phyloP scores from a whole-genome alignment of 2,329 filamentous ascomycete species.

The Paraconiothyrium sp. region DNA sequence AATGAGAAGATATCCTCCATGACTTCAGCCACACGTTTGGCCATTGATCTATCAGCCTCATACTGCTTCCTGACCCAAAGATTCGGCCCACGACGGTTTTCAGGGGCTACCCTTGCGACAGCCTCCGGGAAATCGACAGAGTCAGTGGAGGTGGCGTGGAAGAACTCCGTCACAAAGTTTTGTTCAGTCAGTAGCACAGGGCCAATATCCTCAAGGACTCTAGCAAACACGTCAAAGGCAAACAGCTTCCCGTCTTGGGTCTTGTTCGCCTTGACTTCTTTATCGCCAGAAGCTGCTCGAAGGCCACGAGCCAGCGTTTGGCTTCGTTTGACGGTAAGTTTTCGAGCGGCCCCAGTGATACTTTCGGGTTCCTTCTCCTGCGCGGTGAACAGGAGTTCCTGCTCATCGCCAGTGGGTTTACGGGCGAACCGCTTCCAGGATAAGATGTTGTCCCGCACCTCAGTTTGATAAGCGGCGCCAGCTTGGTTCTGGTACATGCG shows the following conservation, averaged over 20 bases:
- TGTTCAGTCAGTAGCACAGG: conserved; percentile 91
- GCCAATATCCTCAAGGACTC: conserved; percentile 81
- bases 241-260: conserved; percentile 71
- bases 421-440: conserved; percentile 83
- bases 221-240: conserved; percentile 82
- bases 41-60: conserved; percentile 87
- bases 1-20: conserved; percentile 92
- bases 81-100: conserved; percentile 75
- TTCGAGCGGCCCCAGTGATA: conserved; percentile 73
- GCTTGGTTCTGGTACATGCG: conserved; percentile 82
- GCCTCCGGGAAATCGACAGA: conserved; percentile 84
- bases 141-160: conserved; percentile 89
- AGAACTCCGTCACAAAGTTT: conserved; percentile 96
- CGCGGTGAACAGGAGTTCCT: conserved; percentile 86
- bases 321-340: conserved; percentile 92
- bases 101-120: conserved; percentile 72
- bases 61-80: conserved; percentile 78
- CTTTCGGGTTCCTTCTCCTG: conserved; percentile 89
- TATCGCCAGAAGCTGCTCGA: conserved; percentile 73
- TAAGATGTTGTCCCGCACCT: conserved; percentile 80
- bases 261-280: conserved; percentile 65
- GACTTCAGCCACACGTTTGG: conserved; percentile 81
- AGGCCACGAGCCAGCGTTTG: conserved; percentile 83
- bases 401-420: conserved; percentile 79
- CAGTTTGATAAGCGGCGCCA: conserved; percentile 79